Evolutionary conservation across 345 rosid genomes (phyloP).

Genomic region (Geranium rotundifolium): DNA sequence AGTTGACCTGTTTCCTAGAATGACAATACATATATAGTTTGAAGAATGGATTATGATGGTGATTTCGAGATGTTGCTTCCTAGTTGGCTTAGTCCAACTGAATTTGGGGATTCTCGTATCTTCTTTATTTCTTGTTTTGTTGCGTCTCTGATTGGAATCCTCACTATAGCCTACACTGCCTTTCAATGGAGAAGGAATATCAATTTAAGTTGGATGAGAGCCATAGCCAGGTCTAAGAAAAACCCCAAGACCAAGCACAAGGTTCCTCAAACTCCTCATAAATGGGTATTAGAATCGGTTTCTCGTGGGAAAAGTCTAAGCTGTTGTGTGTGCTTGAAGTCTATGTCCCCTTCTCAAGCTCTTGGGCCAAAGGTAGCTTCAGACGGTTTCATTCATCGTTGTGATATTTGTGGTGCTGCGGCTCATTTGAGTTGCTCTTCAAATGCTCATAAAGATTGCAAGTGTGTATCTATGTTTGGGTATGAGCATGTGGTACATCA

Average conservation of each 20-base stretch:
- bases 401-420: conserved; percentile 71
- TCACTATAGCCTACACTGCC: conserved; percentile 80
- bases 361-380: conserved; percentile 44
- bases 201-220: conserved; percentile 89
- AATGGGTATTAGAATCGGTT: conserved; percentile 54
- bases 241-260: conserved; percentile 77
- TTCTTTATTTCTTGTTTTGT: conserved; percentile 51
- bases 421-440: conserved; percentile 66
- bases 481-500: conserved; percentile 75
- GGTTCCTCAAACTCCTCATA: conserved; percentile 57
- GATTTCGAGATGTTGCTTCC: conserved; percentile 40
- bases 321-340: conserved; percentile 80
- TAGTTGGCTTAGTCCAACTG: conserved; percentile 41
- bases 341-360: conserved; percentile 61
- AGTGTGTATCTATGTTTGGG: conserved; percentile 73
- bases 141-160: conserved; percentile 71
- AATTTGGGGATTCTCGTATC: conserved; percentile 40
- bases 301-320: conserved; percentile 73
- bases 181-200: conserved; percentile 95
- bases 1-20: conserved; percentile 7
- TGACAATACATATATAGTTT: conserved; percentile 6
- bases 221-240: conserved; percentile 81
- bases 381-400: conserved; percentile 49
- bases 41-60: conserved; percentile 56
- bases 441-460: conserved; percentile 70